Evolutionary conservation across 768 basidiomycete species (phyloP).

Genomic region (Russula sp.): DNA sequence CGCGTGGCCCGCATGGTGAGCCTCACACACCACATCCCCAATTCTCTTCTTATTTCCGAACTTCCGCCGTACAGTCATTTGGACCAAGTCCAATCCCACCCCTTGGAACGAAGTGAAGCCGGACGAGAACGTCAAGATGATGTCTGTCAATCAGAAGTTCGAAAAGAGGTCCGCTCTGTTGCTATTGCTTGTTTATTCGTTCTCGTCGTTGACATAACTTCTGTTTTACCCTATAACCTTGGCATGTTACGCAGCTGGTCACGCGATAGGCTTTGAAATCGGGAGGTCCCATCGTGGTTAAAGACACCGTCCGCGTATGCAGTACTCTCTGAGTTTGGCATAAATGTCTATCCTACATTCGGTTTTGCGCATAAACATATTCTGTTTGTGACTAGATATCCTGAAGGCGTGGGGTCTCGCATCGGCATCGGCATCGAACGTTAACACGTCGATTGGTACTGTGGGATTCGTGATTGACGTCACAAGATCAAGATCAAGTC

Average conservation of each 20-base stretch:
- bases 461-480: not conserved
- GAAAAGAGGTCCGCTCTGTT: conserved; percentile 56
- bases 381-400: conserved; percentile 4
- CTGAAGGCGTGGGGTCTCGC: not conserved
- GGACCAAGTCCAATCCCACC: conserved; percentile 72
- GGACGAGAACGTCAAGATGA: conserved; percentile 69
- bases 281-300: conserved; percentile 5
- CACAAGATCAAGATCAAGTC: not conserved
- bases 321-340: conserved; percentile 25
- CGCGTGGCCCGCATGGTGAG: conserved; percentile 44
- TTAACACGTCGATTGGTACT: not conserved
- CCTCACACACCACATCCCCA: not conserved
- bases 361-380: not conserved
- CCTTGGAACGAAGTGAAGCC: conserved; percentile 85
- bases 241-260: conserved; percentile 55
- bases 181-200: not conserved
- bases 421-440: conserved; percentile 1
- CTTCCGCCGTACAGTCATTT: conserved; percentile 44
- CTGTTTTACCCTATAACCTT: conserved; percentile 14
- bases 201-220: conserved; percentile 16
- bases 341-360: conserved; percentile 10
- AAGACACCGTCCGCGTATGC: not conserved
- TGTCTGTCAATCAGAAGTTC: conserved; percentile 69
- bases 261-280: conserved; percentile 62
- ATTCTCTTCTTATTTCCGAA: conserved; percentile 1